phyloP scores from a whole-genome alignment of 2,329 filamentous ascomycete genomes.

The Monosporascus sp. region DNA sequence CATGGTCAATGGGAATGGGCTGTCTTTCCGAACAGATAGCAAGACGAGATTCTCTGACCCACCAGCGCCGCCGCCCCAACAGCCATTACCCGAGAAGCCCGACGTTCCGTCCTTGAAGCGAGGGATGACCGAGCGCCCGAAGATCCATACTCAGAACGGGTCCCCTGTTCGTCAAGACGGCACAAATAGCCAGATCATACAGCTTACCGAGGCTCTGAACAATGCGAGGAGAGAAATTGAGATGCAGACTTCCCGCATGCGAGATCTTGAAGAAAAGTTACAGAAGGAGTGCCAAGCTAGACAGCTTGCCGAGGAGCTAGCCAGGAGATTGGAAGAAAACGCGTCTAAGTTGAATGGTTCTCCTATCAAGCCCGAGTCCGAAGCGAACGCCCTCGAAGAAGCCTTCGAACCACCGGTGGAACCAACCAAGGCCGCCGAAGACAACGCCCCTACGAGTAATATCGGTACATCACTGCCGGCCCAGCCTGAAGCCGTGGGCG shows the following conservation, averaged over 20 bases:
- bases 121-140: conserved; percentile 68
- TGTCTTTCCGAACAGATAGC: conserved; percentile 62
- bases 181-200: conserved; percentile 67
- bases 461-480: conserved; percentile 17
- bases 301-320: conserved; percentile 77
- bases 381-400: conserved; percentile 37
- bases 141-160: conserved; percentile 43
- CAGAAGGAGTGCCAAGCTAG: conserved; percentile 75
- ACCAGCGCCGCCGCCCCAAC: conserved; percentile 86
- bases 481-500: conserved; percentile 30
- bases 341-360: conserved; percentile 34
- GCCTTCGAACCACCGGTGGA: conserved; percentile 41
- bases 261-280: conserved; percentile 73
- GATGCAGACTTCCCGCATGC: conserved; percentile 71
- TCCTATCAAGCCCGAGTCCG: conserved; percentile 26
- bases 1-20: conserved; percentile 44
- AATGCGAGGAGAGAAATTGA: conserved; percentile 83
- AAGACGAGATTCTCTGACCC: conserved; percentile 88
- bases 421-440: conserved; percentile 12
- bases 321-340: conserved; percentile 60
- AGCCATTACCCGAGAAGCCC: conserved; percentile 89
- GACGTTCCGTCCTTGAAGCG: conserved; percentile 72
- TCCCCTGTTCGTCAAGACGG: conserved; percentile 55
- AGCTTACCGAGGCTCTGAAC: conserved; percentile 78
- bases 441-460: conserved; percentile 12